Evolutionary conservation across 2,329 filamentous ascomycete genomes (phyloP).

Genomic region (Arthrobotrys musiformis): DNA sequence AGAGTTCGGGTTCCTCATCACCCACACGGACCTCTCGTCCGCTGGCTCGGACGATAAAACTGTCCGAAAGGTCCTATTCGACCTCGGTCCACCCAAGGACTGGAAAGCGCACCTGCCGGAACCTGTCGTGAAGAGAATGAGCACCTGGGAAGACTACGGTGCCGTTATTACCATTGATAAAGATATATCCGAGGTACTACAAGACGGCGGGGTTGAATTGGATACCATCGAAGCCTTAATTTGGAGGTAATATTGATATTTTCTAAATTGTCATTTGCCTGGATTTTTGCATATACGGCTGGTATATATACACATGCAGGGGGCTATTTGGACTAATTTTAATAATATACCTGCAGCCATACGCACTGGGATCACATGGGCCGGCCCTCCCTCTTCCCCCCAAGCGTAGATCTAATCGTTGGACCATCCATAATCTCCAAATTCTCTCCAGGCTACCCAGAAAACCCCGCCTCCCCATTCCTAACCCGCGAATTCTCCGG

Average conservation of each 20-base stretch:
- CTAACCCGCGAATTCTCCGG: constrained; percentile 59
- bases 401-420: constrained; percentile 66
- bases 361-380: constrained; percentile 71
- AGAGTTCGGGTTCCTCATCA: constrained; percentile 37
- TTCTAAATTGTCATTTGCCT: too few species aligned
- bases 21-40: constrained; percentile 8
- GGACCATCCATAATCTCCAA: constrained; percentile 63
- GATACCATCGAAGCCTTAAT: constrained; percentile 22
- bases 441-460: constrained; percentile 65
- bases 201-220: constrained; percentile 20
- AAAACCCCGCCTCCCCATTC: constrained; percentile 62
- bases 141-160: constrained; percentile 34
- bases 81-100: constrained; percentile 38
- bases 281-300: too few species aligned
- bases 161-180: constrained; percentile 31
- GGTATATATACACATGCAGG: neutral
- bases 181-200: constrained; percentile 38
- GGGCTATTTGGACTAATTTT: neutral
- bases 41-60: neutral
- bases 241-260: constrained; percentile 40
- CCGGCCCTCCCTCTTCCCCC: constrained; percentile 67
- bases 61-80: constrained; percentile 25
- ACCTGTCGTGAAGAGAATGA: neutral
- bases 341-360: constrained; percentile 62
- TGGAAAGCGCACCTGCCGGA: constrained; percentile 38